Conservation (phyloP, 805 yeast species). For the Candida qinlingensis region DNA sequence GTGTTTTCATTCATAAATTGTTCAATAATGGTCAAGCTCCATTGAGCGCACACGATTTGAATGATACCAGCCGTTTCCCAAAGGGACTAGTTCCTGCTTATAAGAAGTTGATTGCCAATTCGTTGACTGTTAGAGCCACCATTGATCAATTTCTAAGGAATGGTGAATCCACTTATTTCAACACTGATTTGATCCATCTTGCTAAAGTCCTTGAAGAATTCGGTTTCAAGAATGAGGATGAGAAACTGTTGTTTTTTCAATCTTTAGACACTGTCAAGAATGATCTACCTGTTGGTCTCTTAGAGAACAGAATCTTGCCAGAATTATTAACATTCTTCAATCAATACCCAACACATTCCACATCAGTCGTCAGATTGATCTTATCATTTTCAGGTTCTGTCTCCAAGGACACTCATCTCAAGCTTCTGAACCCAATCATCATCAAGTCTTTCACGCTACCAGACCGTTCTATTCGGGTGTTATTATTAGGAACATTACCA, state of each 20-base stretch:
- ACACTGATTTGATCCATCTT: constrained; percentile 45
- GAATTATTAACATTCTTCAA: constrained; percentile 48
- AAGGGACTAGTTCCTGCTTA: constrained; percentile 30
- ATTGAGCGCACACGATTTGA: constrained; percentile 8
- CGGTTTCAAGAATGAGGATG: constrained; percentile 45
- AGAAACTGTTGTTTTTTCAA: constrained; percentile 44
- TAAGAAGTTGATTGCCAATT: constrained; percentile 35
- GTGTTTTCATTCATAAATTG: constrained; percentile 45
- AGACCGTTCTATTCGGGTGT: constrained; percentile 73
- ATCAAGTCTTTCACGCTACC: constrained; percentile 55
- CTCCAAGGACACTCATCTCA: constrained; percentile 33
- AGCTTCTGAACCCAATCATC: constrained; percentile 54
- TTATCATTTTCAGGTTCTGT: constrained; percentile 28
- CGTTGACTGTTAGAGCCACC: constrained; percentile 35
- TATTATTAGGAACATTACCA: constrained; percentile 62
- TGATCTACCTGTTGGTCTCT: constrained; percentile 44
- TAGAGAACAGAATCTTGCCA: constrained; percentile 65
- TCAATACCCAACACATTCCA: constrained; percentile 24
- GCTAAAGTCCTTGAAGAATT: constrained; percentile 52
- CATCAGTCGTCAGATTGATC: constrained; percentile 23
- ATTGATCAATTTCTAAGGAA: constrained; percentile 23
- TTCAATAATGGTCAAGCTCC: constrained; percentile 27
- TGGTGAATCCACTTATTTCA: constrained; percentile 25
- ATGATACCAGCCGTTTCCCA: constrained; percentile 28
- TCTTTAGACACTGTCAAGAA: constrained; percentile 30